Evolutionary conservation across 148 eudicot genomes (phyloP), one percentile per base, ranked within the genome.

Genomic region (Gaultheria prostrata): DNA sequence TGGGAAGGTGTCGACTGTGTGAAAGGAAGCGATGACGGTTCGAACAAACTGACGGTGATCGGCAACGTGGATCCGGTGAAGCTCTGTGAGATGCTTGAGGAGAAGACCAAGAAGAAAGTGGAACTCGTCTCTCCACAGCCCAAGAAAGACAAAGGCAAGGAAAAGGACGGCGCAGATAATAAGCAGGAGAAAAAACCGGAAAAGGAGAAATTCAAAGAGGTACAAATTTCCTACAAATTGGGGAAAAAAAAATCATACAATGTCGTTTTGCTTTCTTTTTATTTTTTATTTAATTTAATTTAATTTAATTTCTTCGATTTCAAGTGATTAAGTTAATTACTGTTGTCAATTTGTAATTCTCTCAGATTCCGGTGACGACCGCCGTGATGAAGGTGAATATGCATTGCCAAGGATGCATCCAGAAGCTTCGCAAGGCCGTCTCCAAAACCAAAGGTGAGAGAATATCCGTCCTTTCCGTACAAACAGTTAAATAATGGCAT

Each of bases 371-470:
- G 5, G 88, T 92, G 75, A 85, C 88, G 5, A 92, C 94, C 49
- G 92, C 91, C 46, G 86, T 89, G 86, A 67, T 96, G 90, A 96
- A 92, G 91, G 85, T 96, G 67, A 77, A 83, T 3, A 87, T 89
- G 80, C 99, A 96, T 56, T 96, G 99, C 56, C 54, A 87, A 20
- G 99, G 99, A 28, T 96, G 99, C 82, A 85, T 85, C 67, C 85
- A 89, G 81, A 91, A 85, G 83, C 91, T 91, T 65, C 82, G 83
- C 84, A 94, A 92, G 48, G 72, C 83, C 9, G 67, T 94, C 45
- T 30, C 85, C 18, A 82, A 88, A 35, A 89, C 89, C 86, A 90
- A 88, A 82, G 98, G 98, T 94, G 53, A 85, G 72, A 57, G 73
- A 24, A 39, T 5, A 3, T 49, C 51, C 13, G 4, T 17, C 48